These are phyloP conservation scores for Citrus medica DNA, from an alignment of 345 rosid genomes.

Conservation along the genomic window DNA sequence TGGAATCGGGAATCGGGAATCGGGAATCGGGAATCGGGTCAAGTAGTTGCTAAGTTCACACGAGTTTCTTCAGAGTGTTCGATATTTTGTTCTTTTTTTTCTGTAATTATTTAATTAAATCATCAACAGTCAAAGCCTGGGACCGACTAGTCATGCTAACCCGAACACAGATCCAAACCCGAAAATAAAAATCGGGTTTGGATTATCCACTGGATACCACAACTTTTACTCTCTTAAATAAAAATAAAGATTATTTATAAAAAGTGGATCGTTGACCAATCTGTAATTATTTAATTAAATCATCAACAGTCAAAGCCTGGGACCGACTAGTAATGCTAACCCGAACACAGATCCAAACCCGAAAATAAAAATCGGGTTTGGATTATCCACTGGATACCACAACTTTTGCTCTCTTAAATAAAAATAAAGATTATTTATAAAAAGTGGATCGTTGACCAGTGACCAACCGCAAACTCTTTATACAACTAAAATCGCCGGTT, in stretches of 20 bases:
- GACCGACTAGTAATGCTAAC: not conserved
- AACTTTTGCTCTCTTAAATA: too few species aligned
- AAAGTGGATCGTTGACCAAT: too few species aligned
- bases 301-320: not conserved
- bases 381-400: too few species aligned
- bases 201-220: too few species aligned
- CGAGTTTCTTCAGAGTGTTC: not conserved
- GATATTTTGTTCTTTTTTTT: not conserved
- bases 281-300: not conserved
- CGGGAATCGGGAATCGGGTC: not conserved
- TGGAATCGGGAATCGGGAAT: not conserved
- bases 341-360: not conserved
- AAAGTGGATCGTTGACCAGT: too few species aligned
- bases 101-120: not conserved
- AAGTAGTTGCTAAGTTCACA: not conserved
- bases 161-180: not conserved
- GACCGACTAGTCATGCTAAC: not conserved
- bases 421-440: too few species aligned
- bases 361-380: too few species aligned
- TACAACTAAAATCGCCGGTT: too few species aligned
- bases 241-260: too few species aligned
- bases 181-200: too few species aligned
- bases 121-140: not conserved
- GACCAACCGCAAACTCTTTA: too few species aligned
- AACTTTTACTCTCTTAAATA: too few species aligned